Percentiles rank a stretch among this genome's conserved stretches.
These are phyloP conservation scores for Aspergillus carbonarius DNA, from an alignment of 2,329 filamentous ascomycete genomes.

Conservation along the genomic window DNA sequence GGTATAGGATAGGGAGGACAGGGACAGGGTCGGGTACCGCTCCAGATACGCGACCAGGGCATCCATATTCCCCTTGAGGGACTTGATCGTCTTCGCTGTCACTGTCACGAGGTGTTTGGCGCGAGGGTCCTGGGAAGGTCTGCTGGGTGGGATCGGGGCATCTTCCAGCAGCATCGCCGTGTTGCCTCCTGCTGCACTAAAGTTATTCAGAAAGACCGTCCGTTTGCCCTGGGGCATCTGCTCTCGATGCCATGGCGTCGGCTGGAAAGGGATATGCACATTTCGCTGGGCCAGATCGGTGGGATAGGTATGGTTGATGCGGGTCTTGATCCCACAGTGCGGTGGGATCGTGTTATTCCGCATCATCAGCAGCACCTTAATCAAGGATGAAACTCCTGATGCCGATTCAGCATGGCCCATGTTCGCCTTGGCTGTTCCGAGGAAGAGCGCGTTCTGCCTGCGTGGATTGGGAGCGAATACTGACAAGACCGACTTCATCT, in stretches of 20 bases:
- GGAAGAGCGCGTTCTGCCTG: slow-evolving; percentile 50
- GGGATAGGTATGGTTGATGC: slow-evolving; percentile 48
- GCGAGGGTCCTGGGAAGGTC: slow-evolving; percentile 49
- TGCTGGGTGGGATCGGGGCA: slow-evolving; percentile 44
- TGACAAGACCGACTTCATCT: slow-evolving; percentile 74
- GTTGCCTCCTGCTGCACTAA: slow-evolving; percentile 70
- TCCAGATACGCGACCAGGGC: slow-evolving; percentile 55
- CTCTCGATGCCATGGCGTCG: slow-evolving; percentile 37
- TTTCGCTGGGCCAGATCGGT: slow-evolving; percentile 44
- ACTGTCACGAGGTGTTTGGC: slow-evolving; percentile 58
- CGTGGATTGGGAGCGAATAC: slow-evolving; percentile 55
- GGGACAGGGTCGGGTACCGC: slow-evolving; percentile 42
- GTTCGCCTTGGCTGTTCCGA: slow-evolving; percentile 65
- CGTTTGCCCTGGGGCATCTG: slow-evolving; percentile 30
- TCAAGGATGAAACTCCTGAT: slow-evolving; percentile 49
- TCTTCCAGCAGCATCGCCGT: slow-evolving; percentile 67
- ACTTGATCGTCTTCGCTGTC: slow-evolving; percentile 46
- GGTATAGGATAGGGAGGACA: slow-evolving; percentile 60
- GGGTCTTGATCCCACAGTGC: slow-evolving; percentile 38
- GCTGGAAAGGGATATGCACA: slow-evolving; percentile 47
- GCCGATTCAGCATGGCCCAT: slow-evolving; percentile 64
- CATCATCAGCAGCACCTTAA: slow-evolving; percentile 41
- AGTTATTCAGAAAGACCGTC: slow-evolving; percentile 62
- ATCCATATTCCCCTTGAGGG: slow-evolving; percentile 55
- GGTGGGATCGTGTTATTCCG: slow-evolving; percentile 31